These are phyloP conservation scores for Chlamydomonas urium DNA, from an alignment of 139 green algal genomes.

Conservation along the genomic window DNA sequence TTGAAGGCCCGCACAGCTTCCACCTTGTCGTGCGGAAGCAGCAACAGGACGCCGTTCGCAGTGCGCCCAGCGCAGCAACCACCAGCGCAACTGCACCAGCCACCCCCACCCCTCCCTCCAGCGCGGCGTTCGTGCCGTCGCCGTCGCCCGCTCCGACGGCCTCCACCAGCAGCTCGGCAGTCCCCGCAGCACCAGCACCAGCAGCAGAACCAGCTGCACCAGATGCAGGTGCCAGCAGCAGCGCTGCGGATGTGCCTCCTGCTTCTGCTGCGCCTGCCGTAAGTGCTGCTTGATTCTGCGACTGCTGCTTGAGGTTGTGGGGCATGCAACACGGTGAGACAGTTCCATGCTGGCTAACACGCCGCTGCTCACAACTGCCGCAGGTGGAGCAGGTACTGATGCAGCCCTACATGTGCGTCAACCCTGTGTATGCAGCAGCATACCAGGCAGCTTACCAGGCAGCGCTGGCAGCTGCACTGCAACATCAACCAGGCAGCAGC, in stretches of 20 bases:
- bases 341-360: too few species aligned
- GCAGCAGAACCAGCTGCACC: too few species aligned
- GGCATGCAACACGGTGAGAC: too few species aligned
- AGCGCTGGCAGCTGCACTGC: background rate
- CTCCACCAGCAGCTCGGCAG: background rate
- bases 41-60: too few species aligned
- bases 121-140: too few species aligned
- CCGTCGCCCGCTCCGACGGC: too few species aligned
- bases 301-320: too few species aligned
- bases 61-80: background rate
- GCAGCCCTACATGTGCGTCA: slow-evolving; percentile 1
- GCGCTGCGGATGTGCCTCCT: background rate
- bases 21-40: slow-evolving; percentile 4
- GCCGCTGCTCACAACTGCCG: too few species aligned
- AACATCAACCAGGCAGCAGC: too few species aligned
- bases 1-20: slow-evolving; percentile 8
- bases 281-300: background rate
- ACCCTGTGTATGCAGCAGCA: slow-evolving; percentile 1
- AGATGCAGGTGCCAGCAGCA: too few species aligned
- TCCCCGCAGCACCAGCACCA: too few species aligned
- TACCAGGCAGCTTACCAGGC: slow-evolving; percentile 13
- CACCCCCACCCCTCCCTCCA: background rate
- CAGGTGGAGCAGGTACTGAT: too few species aligned
- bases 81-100: slow-evolving; percentile 2
- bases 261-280: background rate